Evolutionary conservation across 2,329 filamentous ascomycete genomes (phyloP).

Genomic region (Basipetospora sp.): DNA sequence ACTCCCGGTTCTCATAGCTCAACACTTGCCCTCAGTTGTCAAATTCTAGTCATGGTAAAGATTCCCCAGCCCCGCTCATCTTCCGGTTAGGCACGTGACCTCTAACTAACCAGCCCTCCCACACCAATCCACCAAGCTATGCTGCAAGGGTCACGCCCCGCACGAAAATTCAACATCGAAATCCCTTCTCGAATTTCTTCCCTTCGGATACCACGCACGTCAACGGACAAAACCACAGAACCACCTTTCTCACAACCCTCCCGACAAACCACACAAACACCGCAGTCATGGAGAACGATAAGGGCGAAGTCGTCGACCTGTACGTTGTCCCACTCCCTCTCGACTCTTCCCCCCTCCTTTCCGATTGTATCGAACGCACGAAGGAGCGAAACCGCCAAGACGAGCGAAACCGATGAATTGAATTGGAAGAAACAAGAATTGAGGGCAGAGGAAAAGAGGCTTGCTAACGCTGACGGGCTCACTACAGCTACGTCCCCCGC

Average conservation of each 20-base stretch:
- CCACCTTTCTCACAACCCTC: background rate
- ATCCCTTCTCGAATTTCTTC: slow-evolving; percentile 1
- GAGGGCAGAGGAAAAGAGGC: background rate
- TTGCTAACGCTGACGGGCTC: slow-evolving; percentile 17
- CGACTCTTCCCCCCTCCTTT: too few relatives aligned
- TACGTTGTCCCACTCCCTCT: slow-evolving; percentile 34
- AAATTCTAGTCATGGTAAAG: too few relatives aligned
- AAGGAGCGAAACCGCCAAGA: too few relatives aligned
- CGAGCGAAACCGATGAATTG: too few relatives aligned
- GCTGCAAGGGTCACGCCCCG: slow-evolving; percentile 1
- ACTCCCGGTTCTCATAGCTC: too few relatives aligned
- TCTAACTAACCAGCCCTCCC: too few relatives aligned
- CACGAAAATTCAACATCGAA: slow-evolving; percentile 6
- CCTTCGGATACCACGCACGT: background rate
- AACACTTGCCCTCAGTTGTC: too few relatives aligned
- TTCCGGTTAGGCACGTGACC: too few relatives aligned
- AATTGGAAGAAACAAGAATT: background rate
- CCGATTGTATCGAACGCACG: too few relatives aligned
- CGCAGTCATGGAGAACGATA: slow-evolving; percentile 97
- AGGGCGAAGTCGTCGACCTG: slow-evolving; percentile 98
- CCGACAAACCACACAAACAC: slow-evolving; percentile 15
- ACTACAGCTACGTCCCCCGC: slow-evolving; percentile 85
- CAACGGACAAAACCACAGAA: too few relatives aligned
- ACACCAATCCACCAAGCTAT: too few relatives aligned
- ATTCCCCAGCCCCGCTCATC: too few relatives aligned